Evolutionary conservation across 768 basidiomycete genomes (phyloP).

Genomic region (Termitomyces sp.): DNA sequence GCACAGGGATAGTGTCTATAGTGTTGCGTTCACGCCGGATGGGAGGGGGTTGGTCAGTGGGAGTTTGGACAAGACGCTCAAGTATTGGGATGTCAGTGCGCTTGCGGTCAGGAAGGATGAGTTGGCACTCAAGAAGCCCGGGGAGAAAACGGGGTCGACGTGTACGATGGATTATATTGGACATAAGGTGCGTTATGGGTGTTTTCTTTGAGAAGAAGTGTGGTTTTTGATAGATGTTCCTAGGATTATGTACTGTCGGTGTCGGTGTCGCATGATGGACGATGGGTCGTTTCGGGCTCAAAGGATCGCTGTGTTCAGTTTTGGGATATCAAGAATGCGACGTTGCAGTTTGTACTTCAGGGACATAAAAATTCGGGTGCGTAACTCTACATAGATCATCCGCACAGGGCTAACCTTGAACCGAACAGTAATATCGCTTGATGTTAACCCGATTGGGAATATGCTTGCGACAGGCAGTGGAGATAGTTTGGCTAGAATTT

Average conservation of each 20-base stretch:
- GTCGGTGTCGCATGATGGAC: constrained; percentile 82
- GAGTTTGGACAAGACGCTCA: constrained; percentile 84
- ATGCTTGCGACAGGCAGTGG: constrained; percentile 51
- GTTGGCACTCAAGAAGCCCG: constrained; percentile 38
- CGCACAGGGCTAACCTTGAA: too few relatives aligned
- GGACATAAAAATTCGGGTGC: constrained; percentile 54
- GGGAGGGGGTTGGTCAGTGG: constrained; percentile 89
- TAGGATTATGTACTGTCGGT: constrained; percentile 61
- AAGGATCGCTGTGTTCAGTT: constrained; percentile 97
- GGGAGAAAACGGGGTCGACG: constrained; percentile 33
- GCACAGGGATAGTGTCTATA: constrained; percentile 84
- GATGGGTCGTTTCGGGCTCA: constrained; percentile 89
- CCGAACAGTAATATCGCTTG: constrained; percentile 54
- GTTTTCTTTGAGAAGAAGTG: not conserved
- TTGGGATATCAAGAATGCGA: constrained; percentile 74
- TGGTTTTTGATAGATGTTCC: too few relatives aligned
- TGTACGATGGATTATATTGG: constrained; percentile 86
- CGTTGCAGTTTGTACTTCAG: constrained; percentile 92
- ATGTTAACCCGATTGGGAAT: constrained; percentile 42
- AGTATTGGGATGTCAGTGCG: constrained; percentile 82
- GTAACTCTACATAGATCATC: too few relatives aligned
- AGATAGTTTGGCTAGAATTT: constrained; percentile 53
- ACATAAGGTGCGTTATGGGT: constrained; percentile 77
- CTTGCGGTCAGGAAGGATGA: constrained; percentile 45
- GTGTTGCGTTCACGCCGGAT: constrained; percentile 89